phyloP scores from a whole-genome alignment of 2,329 filamentous ascomycete species.

The Teratosphaeria pseudoeucalypti region DNA sequence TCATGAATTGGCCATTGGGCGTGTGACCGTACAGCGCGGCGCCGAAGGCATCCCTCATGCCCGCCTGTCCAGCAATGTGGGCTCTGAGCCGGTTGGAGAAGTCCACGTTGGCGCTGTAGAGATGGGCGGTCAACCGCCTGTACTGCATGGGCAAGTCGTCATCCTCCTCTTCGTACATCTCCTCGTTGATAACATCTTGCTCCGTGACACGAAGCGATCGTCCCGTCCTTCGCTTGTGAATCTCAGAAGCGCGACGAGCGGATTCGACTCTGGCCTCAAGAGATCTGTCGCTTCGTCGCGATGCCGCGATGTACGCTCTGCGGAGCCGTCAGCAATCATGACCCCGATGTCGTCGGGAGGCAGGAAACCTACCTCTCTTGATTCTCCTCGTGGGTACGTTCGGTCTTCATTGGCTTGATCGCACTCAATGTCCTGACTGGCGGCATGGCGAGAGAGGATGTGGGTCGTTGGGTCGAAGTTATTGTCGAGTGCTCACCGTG shows the following conservation, averaged over 20 bases:
- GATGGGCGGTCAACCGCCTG: conserved; percentile 50
- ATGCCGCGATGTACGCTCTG: conserved; percentile 86
- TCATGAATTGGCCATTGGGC: conserved; percentile 28
- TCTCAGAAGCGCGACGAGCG: conserved; percentile 75
- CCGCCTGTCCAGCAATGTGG: conserved; percentile 48
- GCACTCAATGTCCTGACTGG: conserved; percentile 5
- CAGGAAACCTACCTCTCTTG: conserved; percentile 51
- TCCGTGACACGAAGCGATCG: conserved; percentile 72
- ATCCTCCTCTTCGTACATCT: conserved; percentile 95
- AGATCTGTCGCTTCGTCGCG: conserved; percentile 73
- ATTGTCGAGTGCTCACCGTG: neutral
- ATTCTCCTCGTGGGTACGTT: conserved; percentile 56
- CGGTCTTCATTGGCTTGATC: conserved; percentile 11
- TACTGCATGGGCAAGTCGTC: conserved; percentile 64
- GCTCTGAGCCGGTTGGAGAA: conserved; percentile 53
- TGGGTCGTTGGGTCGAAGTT: neutral
- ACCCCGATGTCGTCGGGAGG: neutral
- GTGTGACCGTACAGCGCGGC: conserved; percentile 26
- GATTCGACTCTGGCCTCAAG: conserved; percentile 83
- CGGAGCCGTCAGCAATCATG: conserved; percentile 1
- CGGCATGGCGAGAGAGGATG: conserved; percentile 1
- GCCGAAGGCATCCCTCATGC: conserved; percentile 42
- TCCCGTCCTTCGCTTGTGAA: conserved; percentile 80
- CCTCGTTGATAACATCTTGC: conserved; percentile 78
- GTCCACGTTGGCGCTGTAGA: conserved; percentile 50